Evolutionary conservation across 2,329 filamentous ascomycete genomes (phyloP), one percentile per base, ranked within the genome.

Genomic region (Kalaharituber pfeilii): DNA sequence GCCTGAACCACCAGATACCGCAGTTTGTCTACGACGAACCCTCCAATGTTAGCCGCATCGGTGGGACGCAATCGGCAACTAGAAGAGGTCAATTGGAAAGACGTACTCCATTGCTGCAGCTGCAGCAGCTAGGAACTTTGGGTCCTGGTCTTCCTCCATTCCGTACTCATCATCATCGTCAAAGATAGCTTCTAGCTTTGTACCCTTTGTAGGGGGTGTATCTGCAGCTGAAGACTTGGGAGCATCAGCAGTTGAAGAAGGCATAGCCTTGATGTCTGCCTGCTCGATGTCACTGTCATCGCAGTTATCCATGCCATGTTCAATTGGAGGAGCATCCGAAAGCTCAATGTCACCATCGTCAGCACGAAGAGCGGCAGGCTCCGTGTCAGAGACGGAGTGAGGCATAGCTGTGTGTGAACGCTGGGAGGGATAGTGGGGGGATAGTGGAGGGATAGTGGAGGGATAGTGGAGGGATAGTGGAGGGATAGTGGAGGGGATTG

Each of bases 131-230:
- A 61, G 58, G 8, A 65, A 58, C 22, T 64, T 57, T 9, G 68
- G 64, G 30, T 68, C 67, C 22, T 70, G 68, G n/a, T 71, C 72
- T 58, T 73, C 77, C 4, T 76, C 77, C 30, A 71, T 67, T 22
- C 42, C 42, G 49, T 70, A 66, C 20, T 75, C 72, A 50, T 79
- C 75, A 33, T 75, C 75, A 56, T 73, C 73, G 59, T 77, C 71
- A 62, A 82, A 80, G 52, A 81, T 69, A 53, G 78, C 75, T 58
- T 80, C 77, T 18, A 82, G 63, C 27, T 71, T 72, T 39, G 71
- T 66, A 25, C 67, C 64, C 29, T 54, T 47, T 20, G 13, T 22
- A 47, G 42, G 5, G 25, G 6, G 42, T 24, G 24, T 47, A 5
- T 47, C 24, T 22, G 15, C n/a, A 15, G 42, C 3, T 15, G 15